Base-by-base conservation (phyloP, 192 early-diverging fungal species). In the Backusella australiensis region DNA sequence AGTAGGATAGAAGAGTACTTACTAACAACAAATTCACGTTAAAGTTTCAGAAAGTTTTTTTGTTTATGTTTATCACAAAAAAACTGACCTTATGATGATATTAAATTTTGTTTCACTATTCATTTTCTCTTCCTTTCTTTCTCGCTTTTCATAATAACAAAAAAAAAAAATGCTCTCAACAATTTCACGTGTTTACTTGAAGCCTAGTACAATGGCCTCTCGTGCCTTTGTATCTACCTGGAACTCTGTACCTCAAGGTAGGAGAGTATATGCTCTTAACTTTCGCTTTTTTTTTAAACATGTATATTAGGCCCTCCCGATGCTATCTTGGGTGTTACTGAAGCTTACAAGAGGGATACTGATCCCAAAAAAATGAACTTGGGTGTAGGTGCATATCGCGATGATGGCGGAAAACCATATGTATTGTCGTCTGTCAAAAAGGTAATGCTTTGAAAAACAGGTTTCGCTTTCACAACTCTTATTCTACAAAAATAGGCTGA, bases 331-430 rank as follows among this genome's bases (percentile, higher is more conserved):
- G 92, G 92, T 75, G 92, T 99, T 78, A 96, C 95, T 69, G 97
- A 96, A 84, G 96, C 95, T 23, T 99, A 93, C 90, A 96, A 94
- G 89, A 92, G 90, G 79, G 95, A 98, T 83, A 87, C 80, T 38
- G 91, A 97, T 81, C 81, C 95, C 19, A 89, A 88, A 78, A 99
- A 99, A 90, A 98, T 99, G 91, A 98, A 98, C 90, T 86, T 99
- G 42, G 96, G 96, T 71, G 97, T 97, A 26, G 98, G 98, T 76
- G 98, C 97, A 42, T 99, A 98, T 87, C 92, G 97, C 78, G 94
- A 96, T 79, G 96, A 99, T 81, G 82, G 80, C 21, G 94, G 93
- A 71, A 94, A 96, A 85, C 98, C 98, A 53, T 98, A 90, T 79
- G 96, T 99, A 23, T 89, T 99, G 72, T 84, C 78, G 75, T 90